Evolutionary conservation across 768 basidiomycete species (phyloP).

Genomic region (Leccinum barrowsii): DNA sequence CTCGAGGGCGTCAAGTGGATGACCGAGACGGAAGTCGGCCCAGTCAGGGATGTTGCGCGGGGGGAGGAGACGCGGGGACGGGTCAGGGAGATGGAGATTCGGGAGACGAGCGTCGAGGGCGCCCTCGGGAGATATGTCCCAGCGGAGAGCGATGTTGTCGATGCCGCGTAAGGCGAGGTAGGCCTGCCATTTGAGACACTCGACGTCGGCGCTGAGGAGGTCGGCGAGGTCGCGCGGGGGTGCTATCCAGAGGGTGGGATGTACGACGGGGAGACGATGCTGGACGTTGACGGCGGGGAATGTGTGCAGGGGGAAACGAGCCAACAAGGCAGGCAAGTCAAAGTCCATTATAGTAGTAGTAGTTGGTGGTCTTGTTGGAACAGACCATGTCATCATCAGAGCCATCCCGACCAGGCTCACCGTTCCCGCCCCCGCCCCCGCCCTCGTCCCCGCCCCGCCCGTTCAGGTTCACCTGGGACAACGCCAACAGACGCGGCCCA

Average conservation of each 20-base stretch:
- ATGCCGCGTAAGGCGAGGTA: slow-evolving; percentile 62
- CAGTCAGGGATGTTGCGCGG: slow-evolving; percentile 70
- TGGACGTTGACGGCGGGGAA: slow-evolving; percentile 40
- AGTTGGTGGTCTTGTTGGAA: background rate
- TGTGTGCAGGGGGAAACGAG: slow-evolving; percentile 57
- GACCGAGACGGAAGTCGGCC: slow-evolving; percentile 54
- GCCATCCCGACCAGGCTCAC: slow-evolving; percentile 42
- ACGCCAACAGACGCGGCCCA: slow-evolving; percentile 55
- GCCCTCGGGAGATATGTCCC: slow-evolving; percentile 68
- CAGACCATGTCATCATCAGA: slow-evolving; percentile 39
- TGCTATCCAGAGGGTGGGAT: slow-evolving; percentile 65
- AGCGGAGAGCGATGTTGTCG: slow-evolving; percentile 50
- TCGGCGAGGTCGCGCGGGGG: slow-evolving; percentile 38
- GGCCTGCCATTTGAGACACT: slow-evolving; percentile 90
- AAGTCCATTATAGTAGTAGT: slow-evolving; percentile 36
- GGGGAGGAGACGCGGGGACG: slow-evolving; percentile 51
- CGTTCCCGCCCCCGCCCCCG: slow-evolving; percentile 42
- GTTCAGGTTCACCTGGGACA: slow-evolving; percentile 78
- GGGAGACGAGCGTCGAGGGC: slow-evolving; percentile 68
- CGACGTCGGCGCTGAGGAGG: slow-evolving; percentile 69
- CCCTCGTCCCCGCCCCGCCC: slow-evolving; percentile 46
- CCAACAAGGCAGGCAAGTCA: slow-evolving; percentile 45
- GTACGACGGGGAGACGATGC: slow-evolving; percentile 20
- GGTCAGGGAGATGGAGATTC: slow-evolving; percentile 57
- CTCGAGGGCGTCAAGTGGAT: slow-evolving; percentile 47